Conservation (phyloP, 768 basidiomycete species). For the Leccinum longicurvipes region DNA sequence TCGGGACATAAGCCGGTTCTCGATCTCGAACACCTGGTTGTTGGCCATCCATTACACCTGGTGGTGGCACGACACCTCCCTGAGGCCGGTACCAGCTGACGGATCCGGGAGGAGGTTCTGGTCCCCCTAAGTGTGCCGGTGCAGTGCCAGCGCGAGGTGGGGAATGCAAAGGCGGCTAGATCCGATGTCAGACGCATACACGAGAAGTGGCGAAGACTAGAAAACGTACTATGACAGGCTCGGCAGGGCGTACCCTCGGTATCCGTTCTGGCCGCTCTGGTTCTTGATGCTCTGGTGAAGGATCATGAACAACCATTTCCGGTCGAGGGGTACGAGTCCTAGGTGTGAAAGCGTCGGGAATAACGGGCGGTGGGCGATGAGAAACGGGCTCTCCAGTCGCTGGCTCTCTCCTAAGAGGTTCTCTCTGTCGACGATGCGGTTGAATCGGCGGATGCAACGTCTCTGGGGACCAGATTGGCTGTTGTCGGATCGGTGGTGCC, state of each 20-base stretch:
- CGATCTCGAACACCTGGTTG: conserved; percentile 23
- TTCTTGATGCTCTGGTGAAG: conserved; percentile 13
- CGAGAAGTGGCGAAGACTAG: background rate
- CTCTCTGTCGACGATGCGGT: conserved; percentile 5
- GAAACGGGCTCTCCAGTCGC: background rate
- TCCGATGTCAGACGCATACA: conserved; percentile 2
- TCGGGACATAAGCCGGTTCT: conserved; percentile 37
- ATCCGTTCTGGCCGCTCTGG: conserved; percentile 22
- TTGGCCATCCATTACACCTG: conserved; percentile 19
- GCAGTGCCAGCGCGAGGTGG: conserved; percentile 24
- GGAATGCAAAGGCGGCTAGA: conserved; percentile 23
- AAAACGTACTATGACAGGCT: conserved; percentile 19
- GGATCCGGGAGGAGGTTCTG: conserved; percentile 14
- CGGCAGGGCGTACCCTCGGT: conserved; percentile 24
- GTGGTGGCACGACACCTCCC: conserved; percentile 25
- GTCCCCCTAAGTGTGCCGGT: conserved; percentile 17
- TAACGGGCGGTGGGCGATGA: conserved; percentile 4
- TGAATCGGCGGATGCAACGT: conserved; percentile 8
- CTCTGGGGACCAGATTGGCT: conserved; percentile 21
- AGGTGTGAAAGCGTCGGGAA: conserved; percentile 7
- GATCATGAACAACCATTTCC: background rate
- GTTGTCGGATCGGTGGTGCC: conserved; percentile 28
- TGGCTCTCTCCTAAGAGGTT: conserved; percentile 6
- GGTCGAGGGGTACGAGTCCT: conserved; percentile 8
- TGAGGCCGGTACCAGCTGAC: conserved; percentile 26